Evolutionary conservation across 345 rosid genomes (phyloP).

Genomic region (Syzygium aqueum): DNA sequence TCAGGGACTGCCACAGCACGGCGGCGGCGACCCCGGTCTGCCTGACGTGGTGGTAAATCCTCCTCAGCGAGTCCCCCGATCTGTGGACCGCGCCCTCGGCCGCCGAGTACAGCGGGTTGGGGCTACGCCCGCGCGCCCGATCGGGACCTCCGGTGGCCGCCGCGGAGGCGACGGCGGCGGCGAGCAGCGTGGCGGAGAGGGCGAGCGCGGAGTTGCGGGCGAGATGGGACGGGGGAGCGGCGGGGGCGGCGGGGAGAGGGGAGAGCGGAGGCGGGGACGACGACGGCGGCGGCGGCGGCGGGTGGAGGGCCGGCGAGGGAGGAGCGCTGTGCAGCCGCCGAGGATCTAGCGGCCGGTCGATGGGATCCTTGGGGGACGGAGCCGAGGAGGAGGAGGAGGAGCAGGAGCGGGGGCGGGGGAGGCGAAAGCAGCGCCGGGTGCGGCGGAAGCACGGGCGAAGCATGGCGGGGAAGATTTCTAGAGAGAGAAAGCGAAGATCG

Average conservation of each 20-base stretch:
- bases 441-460: conserved; percentile 31
- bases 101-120: conserved; percentile 26
- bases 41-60: conserved; percentile 48
- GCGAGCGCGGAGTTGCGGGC: conserved; percentile 33
- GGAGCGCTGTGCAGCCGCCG: conserved; percentile 5
- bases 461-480: conserved; percentile 11
- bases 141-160: conserved; percentile 8
- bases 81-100: conserved; percentile 38
- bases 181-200: conserved; percentile 56
- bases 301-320: conserved; percentile 15
- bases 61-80: conserved; percentile 51
- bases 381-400: conserved; percentile 15
- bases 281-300: conserved; percentile 5
- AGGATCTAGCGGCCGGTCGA: conserved; percentile 14
- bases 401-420: conserved; percentile 22
- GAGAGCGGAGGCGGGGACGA: conserved; percentile 23
- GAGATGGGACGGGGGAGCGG: conserved; percentile 3
- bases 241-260: conserved; percentile 5
- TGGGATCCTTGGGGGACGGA: background rate
- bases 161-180: conserved; percentile 36
- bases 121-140: conserved; percentile 5
- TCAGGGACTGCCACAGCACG: conserved; percentile 83
- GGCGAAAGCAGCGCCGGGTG: conserved; percentile 22
- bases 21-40: conserved; percentile 80
- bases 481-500: background rate